These are phyloP conservation scores for Anthostomella pinea DNA, from an alignment of 2,329 filamentous ascomycete species.

Conservation along the genomic window DNA sequence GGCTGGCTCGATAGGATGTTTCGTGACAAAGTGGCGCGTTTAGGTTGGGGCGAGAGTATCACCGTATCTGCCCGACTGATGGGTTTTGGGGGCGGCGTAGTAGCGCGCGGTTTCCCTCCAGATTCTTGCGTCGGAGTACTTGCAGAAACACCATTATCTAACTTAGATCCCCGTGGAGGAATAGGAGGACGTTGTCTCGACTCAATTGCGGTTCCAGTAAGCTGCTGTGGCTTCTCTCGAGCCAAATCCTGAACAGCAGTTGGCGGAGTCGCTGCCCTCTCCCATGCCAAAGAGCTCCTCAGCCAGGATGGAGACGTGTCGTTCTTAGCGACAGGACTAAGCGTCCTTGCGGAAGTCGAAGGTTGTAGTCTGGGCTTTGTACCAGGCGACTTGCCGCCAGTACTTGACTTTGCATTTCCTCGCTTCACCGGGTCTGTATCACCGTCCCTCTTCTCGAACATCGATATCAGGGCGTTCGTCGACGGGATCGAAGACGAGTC, in stretches of 20 bases:
- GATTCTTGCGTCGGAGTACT: conserved; percentile 4
- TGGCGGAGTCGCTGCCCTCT: conserved; percentile 17
- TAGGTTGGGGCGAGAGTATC: conserved; percentile 29
- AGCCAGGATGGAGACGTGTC: conserved; percentile 23
- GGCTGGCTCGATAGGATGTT: too few relatives aligned
- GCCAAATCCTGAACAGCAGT: conserved; percentile 3
- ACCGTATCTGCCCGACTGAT: conserved; percentile 18
- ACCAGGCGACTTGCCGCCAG: conserved; percentile 32
- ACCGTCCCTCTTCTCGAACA: conserved; percentile 58
- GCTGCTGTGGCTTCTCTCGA: conserved; percentile 3
- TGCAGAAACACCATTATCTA: conserved; percentile 7
- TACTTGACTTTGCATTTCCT: conserved; percentile 21
- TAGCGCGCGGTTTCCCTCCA: conserved; percentile 21
- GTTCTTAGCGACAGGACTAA: conserved; percentile 25
- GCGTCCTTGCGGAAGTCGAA: conserved; percentile 32
- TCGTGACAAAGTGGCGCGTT: conserved; percentile 21
- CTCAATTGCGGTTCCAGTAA: conserved; percentile 1
- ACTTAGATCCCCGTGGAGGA: conserved; percentile 24
- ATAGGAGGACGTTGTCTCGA: conserved; percentile 22
- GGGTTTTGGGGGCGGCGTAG: conserved; percentile 22
- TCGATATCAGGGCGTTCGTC: conserved; percentile 62
- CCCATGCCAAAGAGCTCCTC: conserved; percentile 20
- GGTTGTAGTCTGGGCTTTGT: conserved; percentile 24
- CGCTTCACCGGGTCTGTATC: conserved; percentile 28
- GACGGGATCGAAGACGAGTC: conserved; percentile 60